These are phyloP conservation scores for Aspergillus neoniger DNA, from an alignment of 2,329 filamentous ascomycete genomes.

Conservation along the genomic window DNA sequence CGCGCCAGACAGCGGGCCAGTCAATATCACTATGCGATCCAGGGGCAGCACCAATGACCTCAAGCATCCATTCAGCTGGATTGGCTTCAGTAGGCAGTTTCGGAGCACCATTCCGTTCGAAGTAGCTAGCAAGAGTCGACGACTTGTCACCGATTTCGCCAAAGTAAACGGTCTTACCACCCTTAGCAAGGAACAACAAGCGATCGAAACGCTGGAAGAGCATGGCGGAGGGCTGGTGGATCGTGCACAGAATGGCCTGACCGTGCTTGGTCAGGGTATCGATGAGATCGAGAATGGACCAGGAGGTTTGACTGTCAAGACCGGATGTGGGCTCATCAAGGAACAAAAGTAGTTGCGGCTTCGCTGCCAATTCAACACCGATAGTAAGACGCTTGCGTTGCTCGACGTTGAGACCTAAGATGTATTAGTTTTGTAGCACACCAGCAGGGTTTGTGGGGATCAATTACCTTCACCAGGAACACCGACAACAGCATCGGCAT, in stretches of 20 bases:
- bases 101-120: constrained; percentile 64
- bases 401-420: constrained; percentile 57
- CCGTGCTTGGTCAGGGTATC: constrained; percentile 87
- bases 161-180: constrained; percentile 70
- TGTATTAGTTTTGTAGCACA: constrained; percentile 8
- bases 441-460: not conserved
- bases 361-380: constrained; percentile 92
- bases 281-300: constrained; percentile 84
- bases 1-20: constrained; percentile 65
- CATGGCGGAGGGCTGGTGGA: constrained; percentile 95
- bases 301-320: constrained; percentile 89
- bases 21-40: constrained; percentile 65
- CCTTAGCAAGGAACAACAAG: constrained; percentile 64
- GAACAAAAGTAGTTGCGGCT: constrained; percentile 85
- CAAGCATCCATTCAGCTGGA: constrained; percentile 75
- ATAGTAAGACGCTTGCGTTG: constrained; percentile 81
- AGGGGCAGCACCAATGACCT: constrained; percentile 61
- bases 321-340: constrained; percentile 94
- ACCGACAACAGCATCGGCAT: constrained; percentile 87
- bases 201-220: constrained; percentile 83
- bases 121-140: constrained; percentile 61
- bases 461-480: constrained; percentile 76
- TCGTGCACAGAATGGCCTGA: constrained; percentile 93
- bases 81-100: constrained; percentile 65
- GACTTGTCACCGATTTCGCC: constrained; percentile 66